Evolutionary conservation across 345 rosid species (phyloP).

Genomic region (Eucalyptus pumila): DNA sequence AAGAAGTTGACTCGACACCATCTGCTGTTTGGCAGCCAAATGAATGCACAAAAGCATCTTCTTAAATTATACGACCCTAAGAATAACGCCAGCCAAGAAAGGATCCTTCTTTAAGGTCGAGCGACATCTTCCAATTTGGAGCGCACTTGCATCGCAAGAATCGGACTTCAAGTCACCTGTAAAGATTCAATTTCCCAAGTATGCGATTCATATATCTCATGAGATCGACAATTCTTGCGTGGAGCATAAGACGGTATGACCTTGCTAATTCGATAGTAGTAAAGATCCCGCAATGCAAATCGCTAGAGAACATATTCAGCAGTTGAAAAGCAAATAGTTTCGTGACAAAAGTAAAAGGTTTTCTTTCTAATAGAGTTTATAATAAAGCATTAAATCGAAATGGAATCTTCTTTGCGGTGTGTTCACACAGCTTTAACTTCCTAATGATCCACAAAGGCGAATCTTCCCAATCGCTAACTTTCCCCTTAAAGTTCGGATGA

Average conservation of each 20-base stretch:
- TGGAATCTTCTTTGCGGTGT: neutral
- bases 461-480: neutral
- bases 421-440: neutral
- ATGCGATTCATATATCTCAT: neutral
- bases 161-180: neutral
- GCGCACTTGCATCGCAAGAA: neutral
- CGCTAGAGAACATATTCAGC: neutral
- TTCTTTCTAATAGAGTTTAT: neutral
- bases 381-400: neutral
- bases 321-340: neutral
- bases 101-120: neutral
- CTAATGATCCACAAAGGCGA: neutral
- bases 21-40: neutral
- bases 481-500: neutral
- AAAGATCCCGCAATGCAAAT: neutral
- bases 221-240: neutral
- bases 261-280: neutral
- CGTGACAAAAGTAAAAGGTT: neutral
- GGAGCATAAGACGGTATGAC: neutral
- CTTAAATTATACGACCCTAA: neutral
- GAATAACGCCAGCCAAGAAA: neutral
- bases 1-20: neutral
- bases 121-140: neutral
- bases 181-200: neutral
- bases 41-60: neutral